These are phyloP conservation scores for Chrysosporium keratinophilum DNA, from an alignment of 2,329 filamentous ascomycete species.

Conservation along the genomic window DNA sequence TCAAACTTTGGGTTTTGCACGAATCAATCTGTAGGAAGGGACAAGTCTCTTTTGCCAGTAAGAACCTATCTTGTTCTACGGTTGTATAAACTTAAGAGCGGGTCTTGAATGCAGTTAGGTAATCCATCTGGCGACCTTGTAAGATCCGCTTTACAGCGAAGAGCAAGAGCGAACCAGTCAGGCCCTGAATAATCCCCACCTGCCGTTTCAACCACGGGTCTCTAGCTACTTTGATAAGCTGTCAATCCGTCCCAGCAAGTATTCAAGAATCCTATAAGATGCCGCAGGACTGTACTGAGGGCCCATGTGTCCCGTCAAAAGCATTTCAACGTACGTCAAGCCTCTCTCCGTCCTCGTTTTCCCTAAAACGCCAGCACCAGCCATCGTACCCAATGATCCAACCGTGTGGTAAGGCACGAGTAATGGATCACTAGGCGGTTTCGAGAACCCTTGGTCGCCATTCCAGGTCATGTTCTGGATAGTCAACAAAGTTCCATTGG, in stretches of 20 bases:
- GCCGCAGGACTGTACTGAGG: conserved; percentile 35
- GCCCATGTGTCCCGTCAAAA: conserved; percentile 51
- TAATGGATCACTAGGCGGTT: conserved; percentile 50
- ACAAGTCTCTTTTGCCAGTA: no score
- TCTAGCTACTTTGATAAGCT: conserved; percentile 9
- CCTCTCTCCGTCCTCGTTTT: conserved; percentile 63
- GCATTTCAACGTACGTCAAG: conserved; percentile 58
- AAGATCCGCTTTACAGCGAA: no score
- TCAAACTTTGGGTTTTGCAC: no score
- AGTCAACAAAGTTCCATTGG: conserved; percentile 58
- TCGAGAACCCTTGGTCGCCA: conserved; percentile 59
- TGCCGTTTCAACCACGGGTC: no score
- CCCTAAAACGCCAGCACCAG: conserved; percentile 58
- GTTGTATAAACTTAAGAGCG: no score
- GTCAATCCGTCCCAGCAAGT: conserved; percentile 55
- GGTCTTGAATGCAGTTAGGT: no score
- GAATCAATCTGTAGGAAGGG: no score
- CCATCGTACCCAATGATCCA: conserved; percentile 38
- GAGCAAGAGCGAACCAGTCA: no score
- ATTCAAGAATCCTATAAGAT: conserved; percentile 59
- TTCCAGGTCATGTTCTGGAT: conserved; percentile 78
- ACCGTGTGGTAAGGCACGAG: conserved; percentile 56
- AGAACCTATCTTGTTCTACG: no score
- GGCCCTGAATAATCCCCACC: background rate
- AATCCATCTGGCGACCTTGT: no score